Conservation (phyloP, 2,329 filamentous ascomycete species). For the Myriangium duriaei region DNA sequence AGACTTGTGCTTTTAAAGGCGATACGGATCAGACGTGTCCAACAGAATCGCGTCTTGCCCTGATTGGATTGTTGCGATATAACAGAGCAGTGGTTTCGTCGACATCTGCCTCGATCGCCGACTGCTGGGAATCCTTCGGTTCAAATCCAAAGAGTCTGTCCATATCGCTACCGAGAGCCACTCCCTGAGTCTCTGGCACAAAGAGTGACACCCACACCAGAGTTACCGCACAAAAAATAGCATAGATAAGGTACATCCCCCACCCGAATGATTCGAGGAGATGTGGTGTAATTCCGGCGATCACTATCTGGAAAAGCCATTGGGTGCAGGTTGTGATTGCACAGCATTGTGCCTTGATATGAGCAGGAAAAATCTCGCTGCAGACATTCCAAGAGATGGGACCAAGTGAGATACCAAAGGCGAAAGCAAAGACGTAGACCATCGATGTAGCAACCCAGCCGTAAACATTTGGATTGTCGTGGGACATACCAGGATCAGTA, state of each 20-base stretch:
- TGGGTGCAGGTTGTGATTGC: constrained; percentile 13
- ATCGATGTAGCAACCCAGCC: constrained; percentile 12
- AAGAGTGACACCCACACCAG: constrained; percentile 8
- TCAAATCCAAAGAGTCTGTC: constrained; percentile 5
- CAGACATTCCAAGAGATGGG: constrained; percentile 12
- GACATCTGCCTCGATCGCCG: not conserved
- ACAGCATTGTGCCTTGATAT: constrained; percentile 10
- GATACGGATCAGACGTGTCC: not conserved
- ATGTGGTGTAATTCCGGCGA: constrained; percentile 13
- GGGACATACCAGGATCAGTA: not conserved
- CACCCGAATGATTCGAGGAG: constrained; percentile 11
- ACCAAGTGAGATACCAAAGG: constrained; percentile 12
- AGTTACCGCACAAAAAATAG: constrained; percentile 8
- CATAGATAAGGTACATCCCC: constrained; percentile 14
- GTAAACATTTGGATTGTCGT: not conserved
- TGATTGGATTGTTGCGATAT: not conserved
- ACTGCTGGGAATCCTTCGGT: not conserved
- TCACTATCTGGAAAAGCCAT: constrained; percentile 17
- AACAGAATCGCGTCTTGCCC: not conserved
- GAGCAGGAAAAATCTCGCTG: constrained; percentile 9
- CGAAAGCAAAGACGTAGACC: constrained; percentile 14
- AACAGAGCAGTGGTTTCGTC: not conserved
- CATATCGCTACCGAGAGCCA: constrained; percentile 2
- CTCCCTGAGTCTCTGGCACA: constrained; percentile 13
- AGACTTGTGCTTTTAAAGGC: no score